A percentile compares a stretch with the other conserved stretches of the same genome.
These are phyloP conservation scores for Diphasiastrum complanatum DNA, from an alignment of 83 land plant species.

Conservation along the genomic window DNA sequence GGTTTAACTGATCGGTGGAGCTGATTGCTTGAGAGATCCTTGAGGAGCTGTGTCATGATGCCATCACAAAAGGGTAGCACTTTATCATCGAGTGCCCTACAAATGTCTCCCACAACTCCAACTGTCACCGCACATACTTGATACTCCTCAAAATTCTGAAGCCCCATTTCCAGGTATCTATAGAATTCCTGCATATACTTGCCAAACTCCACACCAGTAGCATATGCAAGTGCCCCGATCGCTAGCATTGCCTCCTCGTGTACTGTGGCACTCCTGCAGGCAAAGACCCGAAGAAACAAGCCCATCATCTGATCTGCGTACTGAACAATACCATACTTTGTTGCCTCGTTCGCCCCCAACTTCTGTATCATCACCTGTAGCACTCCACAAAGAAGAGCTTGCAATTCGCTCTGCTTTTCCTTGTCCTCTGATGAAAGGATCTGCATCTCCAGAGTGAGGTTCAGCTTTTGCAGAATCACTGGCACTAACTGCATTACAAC, in stretches of 20 bases:
- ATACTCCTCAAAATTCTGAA: constrained; percentile 33
- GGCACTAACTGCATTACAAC: constrained; percentile 19
- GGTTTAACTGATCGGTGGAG: constrained; percentile 32
- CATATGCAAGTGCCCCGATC: constrained; percentile 30
- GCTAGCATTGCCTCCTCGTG: constrained; percentile 36
- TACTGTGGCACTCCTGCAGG: constrained; percentile 32
- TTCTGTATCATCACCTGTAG: constrained; percentile 28
- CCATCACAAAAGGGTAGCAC: constrained; percentile 28
- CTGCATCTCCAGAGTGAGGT: constrained; percentile 22
- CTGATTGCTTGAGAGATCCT: constrained; percentile 31
- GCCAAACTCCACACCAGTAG: constrained; percentile 27
- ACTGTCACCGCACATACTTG: constrained; percentile 33
- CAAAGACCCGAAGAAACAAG: constrained; percentile 27
- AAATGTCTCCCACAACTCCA: constrained; percentile 30
- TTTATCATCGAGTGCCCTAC: constrained; percentile 30
- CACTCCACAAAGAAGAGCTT: constrained; percentile 30
- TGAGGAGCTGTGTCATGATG: constrained; percentile 31
- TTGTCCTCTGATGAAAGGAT: constrained; percentile 18
- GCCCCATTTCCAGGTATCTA: constrained; percentile 32
- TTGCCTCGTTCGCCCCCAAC: constrained; percentile 25
- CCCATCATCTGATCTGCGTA: constrained; percentile 32
- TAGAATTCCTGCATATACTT: constrained; percentile 30
- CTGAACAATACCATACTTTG: constrained; percentile 28
- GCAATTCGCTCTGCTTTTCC: constrained; percentile 22
- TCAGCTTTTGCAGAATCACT: constrained; percentile 25